phyloP scores from a whole-genome alignment of 2,329 filamentous ascomycete genomes.

The Colletotrichum acutatum region DNA sequence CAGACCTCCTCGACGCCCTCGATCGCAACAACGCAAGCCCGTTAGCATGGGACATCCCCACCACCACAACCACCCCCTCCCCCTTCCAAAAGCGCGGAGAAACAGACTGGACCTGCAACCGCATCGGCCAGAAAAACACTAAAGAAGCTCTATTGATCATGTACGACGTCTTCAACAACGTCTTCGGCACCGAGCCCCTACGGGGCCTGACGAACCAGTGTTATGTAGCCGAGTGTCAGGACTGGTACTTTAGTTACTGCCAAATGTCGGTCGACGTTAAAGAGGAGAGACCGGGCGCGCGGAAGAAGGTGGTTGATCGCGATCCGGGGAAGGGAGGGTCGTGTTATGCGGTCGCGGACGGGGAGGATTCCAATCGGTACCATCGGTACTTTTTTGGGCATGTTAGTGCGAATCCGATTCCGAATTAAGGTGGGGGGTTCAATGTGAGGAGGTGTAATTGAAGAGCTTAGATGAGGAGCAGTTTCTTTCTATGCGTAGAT shows the following conservation, averaged over 20 bases:
- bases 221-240: neutral
- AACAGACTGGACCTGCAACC: neutral
- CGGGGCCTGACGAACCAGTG: neutral
- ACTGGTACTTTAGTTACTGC: neutral
- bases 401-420: neutral
- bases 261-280: neutral
- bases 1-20: no score
- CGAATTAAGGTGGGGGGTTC: constrained; percentile 12
- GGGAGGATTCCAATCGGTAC: neutral
- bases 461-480: neutral
- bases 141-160: neutral
- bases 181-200: neutral
- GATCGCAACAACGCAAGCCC: neutral
- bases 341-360: neutral
- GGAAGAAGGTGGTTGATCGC: neutral
- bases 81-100: neutral
- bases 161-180: neutral
- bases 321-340: neutral
- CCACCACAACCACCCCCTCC: neutral
- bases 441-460: neutral
- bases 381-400: neutral
- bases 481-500: neutral
- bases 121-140: neutral
- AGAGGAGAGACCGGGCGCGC: neutral
- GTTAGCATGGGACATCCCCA: neutral